Evolutionary conservation across 2,329 filamentous ascomycete species (phyloP), one percentile per base, ranked within the genome.

Genomic region (Truncatella angustata): DNA sequence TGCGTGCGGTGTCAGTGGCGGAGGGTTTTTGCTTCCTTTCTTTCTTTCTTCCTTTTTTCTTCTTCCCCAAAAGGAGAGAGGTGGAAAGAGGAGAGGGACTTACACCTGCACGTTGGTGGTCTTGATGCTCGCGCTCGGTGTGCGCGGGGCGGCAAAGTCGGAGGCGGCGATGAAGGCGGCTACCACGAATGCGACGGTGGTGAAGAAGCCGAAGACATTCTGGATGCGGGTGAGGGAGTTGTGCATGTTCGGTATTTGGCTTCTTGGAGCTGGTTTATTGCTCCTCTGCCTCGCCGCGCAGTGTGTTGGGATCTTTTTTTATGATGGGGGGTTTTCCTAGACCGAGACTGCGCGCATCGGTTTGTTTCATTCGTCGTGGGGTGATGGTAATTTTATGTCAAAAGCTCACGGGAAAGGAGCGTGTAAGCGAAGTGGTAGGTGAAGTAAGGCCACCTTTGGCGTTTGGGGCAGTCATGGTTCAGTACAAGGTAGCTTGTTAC

Each of bases 141-240:
- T 80, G 58, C 91, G 87, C 4, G 87, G 82, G 54, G 77, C 77
- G 63, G 87, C 72, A 62, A 96, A 71, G 63, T 92, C 90, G 35
- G 91, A 92, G 47, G 88, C 76, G 44, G 93, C 92, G 62, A 97
- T 90, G 53, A 95, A 74, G 50, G 81, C 82, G 49, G 85, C 92
- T 50, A 97, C 81, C 53, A 83, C 82, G 66, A 96, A 94, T 52
- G 88, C 87, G 58, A 97, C 91, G 23, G 91, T 95, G 16, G 94
- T 97, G 79, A 97, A 97, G 84, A 96, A 97, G 71, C 94, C 91
- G 70, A 99, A 99, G 70, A 91, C 87, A 74, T 91, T 93, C 73
- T 99, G 94, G 60, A 87, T 72, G 61, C 94, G 90, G 57, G 89
- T 91, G 45, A 96, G 73, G 43, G 88, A 83, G 66, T 90, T 95